Base-by-base conservation (phyloP, 306 rosid species). In the Quercus engelmannii region DNA sequence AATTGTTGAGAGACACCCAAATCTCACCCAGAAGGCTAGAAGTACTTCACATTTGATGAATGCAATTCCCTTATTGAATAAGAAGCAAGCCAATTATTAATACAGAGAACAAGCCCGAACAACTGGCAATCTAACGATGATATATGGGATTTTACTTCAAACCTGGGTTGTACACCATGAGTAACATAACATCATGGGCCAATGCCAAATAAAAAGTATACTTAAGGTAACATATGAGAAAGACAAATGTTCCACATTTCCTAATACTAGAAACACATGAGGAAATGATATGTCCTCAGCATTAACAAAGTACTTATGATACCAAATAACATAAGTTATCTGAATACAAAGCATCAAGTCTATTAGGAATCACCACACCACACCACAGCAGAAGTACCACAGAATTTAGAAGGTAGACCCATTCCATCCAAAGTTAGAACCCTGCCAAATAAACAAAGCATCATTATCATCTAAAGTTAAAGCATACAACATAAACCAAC, bases 361-460 rank as follows among this genome's bases (percentile, higher is more conserved):
- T 73, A 68, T 71, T 71, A 67, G 30, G n/a, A 35, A 71, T 59
- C 56, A 75, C 56, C 75, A 74, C 80, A 77, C 61, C 46, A 8
- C 11, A 41, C 46, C 46, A 8, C 11, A 31, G 68, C 21, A 43
- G 21, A 76, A 26, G 72, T 55, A 61, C 25, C 77, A 82, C 1
- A 68, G 73, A 73, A 74, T 54, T 81, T 83, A 92, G 83, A 95
- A 89, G 72, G 98, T 92, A 35, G 97, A 69, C 26, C 97, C 98
- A n/a, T 94, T 92, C 97, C 97, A 92, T 71, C 98, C 98, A 55
- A 94, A 83, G 93, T 92, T 77, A 26, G 97, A 91, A 71, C 97
- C 98, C 98, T 92, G 94, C 89, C 79, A 23, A 80, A 84, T 75
- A 75, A 61, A 68, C 31, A 74, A 61, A 63, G 70, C 83, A 81